Conservation (phyloP, 768 basidiomycete genomes). For the Scleroderma citrinum region DNA sequence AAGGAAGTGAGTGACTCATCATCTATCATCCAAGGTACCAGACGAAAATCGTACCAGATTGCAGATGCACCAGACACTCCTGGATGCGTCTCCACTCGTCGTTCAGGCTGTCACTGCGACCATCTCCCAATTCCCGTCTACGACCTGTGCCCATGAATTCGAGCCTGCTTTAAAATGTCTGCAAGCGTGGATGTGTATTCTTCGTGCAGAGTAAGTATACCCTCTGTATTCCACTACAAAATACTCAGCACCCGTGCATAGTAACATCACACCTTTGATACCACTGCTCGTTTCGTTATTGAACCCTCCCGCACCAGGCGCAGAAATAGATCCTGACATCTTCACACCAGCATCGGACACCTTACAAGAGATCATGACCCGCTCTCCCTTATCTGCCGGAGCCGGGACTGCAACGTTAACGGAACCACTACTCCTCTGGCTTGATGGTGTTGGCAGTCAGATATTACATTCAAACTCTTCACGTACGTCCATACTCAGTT, state of each 20-base stretch:
- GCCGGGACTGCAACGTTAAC: slow-evolving; percentile 66
- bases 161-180: slow-evolving; percentile 73
- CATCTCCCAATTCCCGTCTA: slow-evolving; percentile 37
- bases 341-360: slow-evolving; percentile 67
- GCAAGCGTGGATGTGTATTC: slow-evolving; percentile 72
- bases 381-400: slow-evolving; percentile 68
- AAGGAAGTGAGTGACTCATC: slow-evolving; percentile 52
- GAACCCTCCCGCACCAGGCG: slow-evolving; percentile 23
- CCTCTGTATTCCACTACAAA: background rate
- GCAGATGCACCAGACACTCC: slow-evolving; percentile 59
- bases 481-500: slow-evolving; percentile 24
- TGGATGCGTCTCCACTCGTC: slow-evolving; percentile 65
- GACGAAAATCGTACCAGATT: slow-evolving; percentile 35
- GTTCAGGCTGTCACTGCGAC: slow-evolving; percentile 59
- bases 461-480: slow-evolving; percentile 37
- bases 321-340: slow-evolving; percentile 40
- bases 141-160: slow-evolving; percentile 38
- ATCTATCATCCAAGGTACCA: background rate
- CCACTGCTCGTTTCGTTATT: slow-evolving; percentile 50
- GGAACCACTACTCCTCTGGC: slow-evolving; percentile 82
- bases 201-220: slow-evolving; percentile 59
- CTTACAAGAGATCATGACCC: slow-evolving; percentile 71
- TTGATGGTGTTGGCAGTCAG: slow-evolving; percentile 45
- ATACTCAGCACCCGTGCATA: slow-evolving; percentile 21
- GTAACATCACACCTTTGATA: slow-evolving; percentile 68